A percentile compares a stretch with the other conserved stretches of the same genome.
These are phyloP conservation scores for Suillus discolor DNA, from an alignment of 768 basidiomycete species.

Conservation along the genomic window DNA sequence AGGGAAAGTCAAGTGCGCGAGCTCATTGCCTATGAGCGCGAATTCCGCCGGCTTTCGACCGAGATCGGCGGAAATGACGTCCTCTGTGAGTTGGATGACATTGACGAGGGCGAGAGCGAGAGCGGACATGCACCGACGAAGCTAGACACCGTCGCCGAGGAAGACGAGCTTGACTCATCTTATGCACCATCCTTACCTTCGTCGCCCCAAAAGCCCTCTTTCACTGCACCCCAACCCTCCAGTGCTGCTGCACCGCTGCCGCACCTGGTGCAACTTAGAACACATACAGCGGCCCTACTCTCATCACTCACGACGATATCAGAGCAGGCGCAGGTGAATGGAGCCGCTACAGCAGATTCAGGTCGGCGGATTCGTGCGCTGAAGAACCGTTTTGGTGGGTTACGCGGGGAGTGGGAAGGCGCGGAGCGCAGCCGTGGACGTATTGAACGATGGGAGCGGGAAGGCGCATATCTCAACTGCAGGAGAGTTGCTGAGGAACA, in stretches of 20 bases:
- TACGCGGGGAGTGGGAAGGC: conserved; percentile 82
- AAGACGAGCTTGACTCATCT: conserved; percentile 36
- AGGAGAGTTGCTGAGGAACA: conserved; percentile 71
- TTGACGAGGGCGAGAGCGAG: conserved; percentile 46
- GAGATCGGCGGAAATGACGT: conserved; percentile 80
- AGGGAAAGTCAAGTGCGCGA: conserved; percentile 83
- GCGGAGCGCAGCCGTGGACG: conserved; percentile 76
- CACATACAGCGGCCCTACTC: conserved; percentile 73
- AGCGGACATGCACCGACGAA: conserved; percentile 29
- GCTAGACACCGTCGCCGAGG: conserved; percentile 43
- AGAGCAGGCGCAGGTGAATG: conserved; percentile 88
- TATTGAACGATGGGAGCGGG: conserved; percentile 84
- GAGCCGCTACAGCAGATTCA: conserved; percentile 82
- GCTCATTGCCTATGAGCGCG: conserved; percentile 75
- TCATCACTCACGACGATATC: conserved; percentile 76
- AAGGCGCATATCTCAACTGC: conserved; percentile 40
- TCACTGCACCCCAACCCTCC: conserved; percentile 45
- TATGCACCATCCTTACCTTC: conserved; percentile 42
- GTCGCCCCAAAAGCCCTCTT: conserved; percentile 62
- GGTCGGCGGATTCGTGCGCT: conserved; percentile 84
- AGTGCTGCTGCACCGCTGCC: conserved; percentile 21
- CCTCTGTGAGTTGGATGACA: conserved; percentile 66
- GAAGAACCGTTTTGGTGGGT: conserved; percentile 80
- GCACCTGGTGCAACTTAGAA: conserved; percentile 64
- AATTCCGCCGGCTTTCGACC: conserved; percentile 74